Base-by-base conservation (phyloP, 805 yeast genomes). In the Ogataea saltuana region DNA sequence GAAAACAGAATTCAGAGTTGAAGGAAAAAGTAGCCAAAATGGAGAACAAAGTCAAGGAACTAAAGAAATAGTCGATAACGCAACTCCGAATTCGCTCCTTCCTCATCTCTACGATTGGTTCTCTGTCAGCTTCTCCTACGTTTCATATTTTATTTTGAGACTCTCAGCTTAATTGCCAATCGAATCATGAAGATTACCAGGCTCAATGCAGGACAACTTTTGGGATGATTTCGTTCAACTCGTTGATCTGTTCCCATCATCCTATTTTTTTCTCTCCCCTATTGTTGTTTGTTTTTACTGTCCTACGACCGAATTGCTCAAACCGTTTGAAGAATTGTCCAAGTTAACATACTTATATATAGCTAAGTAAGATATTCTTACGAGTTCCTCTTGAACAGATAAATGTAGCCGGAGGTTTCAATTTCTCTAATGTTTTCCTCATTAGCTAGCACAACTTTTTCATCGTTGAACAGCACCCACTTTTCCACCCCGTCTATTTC, bases 381-480 rank as follows among this genome's bases (percentile, higher is more conserved):
- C 16, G 35, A 27, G n/a, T 32, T 42, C 31, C 44, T 46, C 31
- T 37, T 56, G 51, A 72, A 76, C 8, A 78, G 38, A 50, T 76
- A 78, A 7, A 78, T 59, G 55, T 78, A 78, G 1, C 78, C 81
- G 43, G 67, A 69, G 11, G 59, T 63, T 42, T 65, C 70, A 32
- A 75, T 63, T 42, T 78, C 83, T 4, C 64, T 63, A 17, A 74
- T 42, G 40, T 60, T 65, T 10, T 61, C 65, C 1, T 65, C 71
- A 16, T 71, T 77, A 26, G 79, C 75, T 9, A 69, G 56, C 7
- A 85, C 91, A 3, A 89, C 95, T 63, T 88, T 88, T 55, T 89
- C 97, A 59, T 89, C 97, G 59, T 89, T 89, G 67, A 80, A 90
- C 32, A 89, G 68, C 2, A 84, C 83, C 96, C 96, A 88, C 41